These are phyloP conservation scores for Heracleum sosnowskyi DNA, from an alignment of 129 eudicot species.

Conservation along the genomic window DNA sequence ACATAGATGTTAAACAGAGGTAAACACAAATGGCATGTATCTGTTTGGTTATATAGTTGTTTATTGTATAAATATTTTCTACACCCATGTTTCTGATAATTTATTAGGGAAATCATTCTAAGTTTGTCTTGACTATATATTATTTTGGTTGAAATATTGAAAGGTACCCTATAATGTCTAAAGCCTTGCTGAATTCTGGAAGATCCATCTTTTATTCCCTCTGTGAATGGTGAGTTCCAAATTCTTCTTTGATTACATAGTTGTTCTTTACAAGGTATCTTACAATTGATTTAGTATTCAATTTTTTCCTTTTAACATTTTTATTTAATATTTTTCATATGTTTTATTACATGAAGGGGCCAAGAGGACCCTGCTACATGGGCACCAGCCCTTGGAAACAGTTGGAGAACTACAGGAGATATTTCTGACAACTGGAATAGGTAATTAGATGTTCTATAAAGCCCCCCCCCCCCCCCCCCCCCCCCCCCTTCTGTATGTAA, in stretches of 20 bases:
- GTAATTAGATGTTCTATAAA: constrained; percentile 25
- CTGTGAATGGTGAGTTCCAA: constrained; percentile 75
- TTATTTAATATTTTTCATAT: no score
- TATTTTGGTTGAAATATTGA: constrained; percentile 9
- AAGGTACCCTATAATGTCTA: constrained; percentile 80
- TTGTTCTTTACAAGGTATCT: neutral
- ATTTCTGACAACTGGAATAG: constrained; percentile 72
- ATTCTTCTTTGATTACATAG: neutral
- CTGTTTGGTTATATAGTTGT: no score
- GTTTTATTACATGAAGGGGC: constrained; percentile 42
- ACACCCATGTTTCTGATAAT: neutral
- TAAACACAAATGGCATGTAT: constrained; percentile 1
- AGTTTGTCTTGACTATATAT: neutral
- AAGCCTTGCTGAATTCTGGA: constrained; percentile 71
- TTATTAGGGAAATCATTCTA: neutral
- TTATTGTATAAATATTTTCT: no score
- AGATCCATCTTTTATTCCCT: constrained; percentile 71
- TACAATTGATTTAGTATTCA: neutral
- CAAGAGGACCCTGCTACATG: constrained; percentile 90
- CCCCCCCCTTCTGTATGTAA: no score
- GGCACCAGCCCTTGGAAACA: constrained; percentile 67
- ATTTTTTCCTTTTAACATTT: no score
- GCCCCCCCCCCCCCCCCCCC: no score
- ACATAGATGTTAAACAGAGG: constrained; percentile 55
- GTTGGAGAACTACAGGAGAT: constrained; percentile 99